Evolutionary conservation across 2,329 filamentous ascomycete genomes (phyloP), one percentile per base, ranked within the genome.

Genomic region (Ophiocordyceps unilateralis): DNA sequence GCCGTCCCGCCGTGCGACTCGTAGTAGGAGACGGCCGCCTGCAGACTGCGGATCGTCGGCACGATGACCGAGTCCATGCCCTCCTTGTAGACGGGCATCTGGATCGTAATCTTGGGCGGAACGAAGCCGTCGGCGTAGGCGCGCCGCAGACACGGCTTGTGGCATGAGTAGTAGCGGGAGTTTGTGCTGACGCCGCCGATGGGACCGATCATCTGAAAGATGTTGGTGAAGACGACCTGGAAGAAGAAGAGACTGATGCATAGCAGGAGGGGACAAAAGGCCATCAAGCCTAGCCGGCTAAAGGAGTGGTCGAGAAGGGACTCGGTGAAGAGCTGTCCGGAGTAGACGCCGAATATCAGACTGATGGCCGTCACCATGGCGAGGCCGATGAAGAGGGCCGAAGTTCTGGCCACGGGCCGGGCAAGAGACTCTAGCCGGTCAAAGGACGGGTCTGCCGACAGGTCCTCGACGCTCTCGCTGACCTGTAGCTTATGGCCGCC

Each of bases 21-120:
- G 53, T 85, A 86, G 0, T 78, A 83, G 24, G 78, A 81, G 55
- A 85, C 84, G 48, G 81, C 81, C 51, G 80, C 72, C 62, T 86
- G 86, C 61, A 88, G 72, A 2, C 81, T 87, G 53, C 76, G 77
- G 53, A 88, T 74, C 0, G 83, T 89, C 6, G 83, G 83, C 19
- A 70, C 73, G 53, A 88, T 87, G 58, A 93, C 85, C 47, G 68
- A 75, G 32, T 65, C 64, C 4, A 93, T 69, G 49, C 84, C 83
- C 58, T 93, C 85, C 59, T 89, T 91, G 66, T 91, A 93, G 0
- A 93, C 83, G 5, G 85, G 85, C 58, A 83, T 88, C 55, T 93
- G 85, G 37, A 93, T 82, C 3, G 83, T 89, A 48, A 85, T 69
- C 54, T 85, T 83, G 2, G 81, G 82, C 15, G 88, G 68, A 22